A percentile compares a stretch with the other conserved stretches of the same genome.
Evolutionary conservation across 495 filamentous ascomycete genomes (phyloP).

Genomic region (Parmelia sp.): DNA sequence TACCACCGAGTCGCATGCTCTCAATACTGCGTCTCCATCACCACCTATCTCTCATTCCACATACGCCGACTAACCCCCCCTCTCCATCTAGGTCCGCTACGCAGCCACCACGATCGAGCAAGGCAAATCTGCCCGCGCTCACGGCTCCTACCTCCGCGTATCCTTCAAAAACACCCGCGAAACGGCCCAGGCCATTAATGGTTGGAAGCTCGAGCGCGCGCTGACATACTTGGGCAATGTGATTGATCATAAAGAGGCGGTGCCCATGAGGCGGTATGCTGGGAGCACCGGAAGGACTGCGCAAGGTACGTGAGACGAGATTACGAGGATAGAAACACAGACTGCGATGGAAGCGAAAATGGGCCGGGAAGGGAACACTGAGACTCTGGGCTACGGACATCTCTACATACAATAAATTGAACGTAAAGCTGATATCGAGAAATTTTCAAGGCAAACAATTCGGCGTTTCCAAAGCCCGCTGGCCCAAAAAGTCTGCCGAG

Average conservation of each 20-base stretch:
- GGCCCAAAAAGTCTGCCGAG: conserved; percentile 98
- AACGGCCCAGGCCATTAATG: conserved; percentile 97
- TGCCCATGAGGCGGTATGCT: conserved; percentile 93
- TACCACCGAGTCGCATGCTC: neutral
- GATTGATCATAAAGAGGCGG: conserved; percentile 85
- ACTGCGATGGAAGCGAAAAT: neutral
- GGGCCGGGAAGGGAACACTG: neutral
- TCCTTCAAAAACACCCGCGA: conserved; percentile 99
- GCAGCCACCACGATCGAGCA: conserved; percentile 81
- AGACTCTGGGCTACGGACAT: neutral
- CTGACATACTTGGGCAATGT: conserved; percentile 96
- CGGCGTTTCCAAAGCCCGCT: conserved; percentile 93
- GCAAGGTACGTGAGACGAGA: conserved; percentile 69
- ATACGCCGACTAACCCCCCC: neutral
- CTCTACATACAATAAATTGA: neutral
- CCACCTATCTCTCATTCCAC: conserved; percentile 5
- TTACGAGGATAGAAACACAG: neutral
- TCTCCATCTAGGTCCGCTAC: conserved; percentile 79
- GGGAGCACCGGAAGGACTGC: conserved; percentile 88
- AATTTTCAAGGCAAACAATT: conserved; percentile 82
- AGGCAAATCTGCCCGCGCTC: conserved; percentile 90
- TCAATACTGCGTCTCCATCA: neutral
- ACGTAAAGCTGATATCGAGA: neutral
- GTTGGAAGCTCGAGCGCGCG: conserved; percentile 95
- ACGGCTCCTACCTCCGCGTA: conserved; percentile 96